Percentiles rank a stretch among this genome's conserved stretches.
Conservation (phyloP, 1,284 basidiomycete species). For the Peniophora sp. region DNA sequence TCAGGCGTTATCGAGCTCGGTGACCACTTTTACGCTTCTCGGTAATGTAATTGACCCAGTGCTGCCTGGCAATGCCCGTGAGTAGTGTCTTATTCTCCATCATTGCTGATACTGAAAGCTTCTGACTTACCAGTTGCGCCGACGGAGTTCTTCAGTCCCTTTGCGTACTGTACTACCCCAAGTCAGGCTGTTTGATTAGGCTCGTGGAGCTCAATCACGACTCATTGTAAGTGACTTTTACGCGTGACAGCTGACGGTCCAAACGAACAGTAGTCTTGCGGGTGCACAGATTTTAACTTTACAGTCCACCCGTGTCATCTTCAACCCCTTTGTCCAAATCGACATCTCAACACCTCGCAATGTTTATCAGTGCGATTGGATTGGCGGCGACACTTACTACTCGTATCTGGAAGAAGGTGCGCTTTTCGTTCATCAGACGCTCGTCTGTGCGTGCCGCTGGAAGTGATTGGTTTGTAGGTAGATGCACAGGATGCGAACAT, state of each 20-base stretch:
- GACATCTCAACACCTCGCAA: constrained; percentile 17
- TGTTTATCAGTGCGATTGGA: constrained; percentile 46
- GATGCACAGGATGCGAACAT: no score
- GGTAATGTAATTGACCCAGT: no score
- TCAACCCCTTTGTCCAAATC: background rate
- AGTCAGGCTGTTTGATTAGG: constrained; percentile 51
- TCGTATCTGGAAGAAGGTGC: constrained; percentile 48
- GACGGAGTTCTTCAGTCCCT: constrained; percentile 44
- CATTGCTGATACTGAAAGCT: background rate
- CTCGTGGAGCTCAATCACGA: constrained; percentile 11
- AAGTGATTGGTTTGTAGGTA: constrained; percentile 53
- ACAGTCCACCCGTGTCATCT: constrained; percentile 32
- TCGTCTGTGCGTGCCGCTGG: constrained; percentile 29
- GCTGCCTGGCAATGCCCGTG: no score
- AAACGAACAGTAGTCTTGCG: constrained; percentile 46
- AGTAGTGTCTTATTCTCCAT: background rate
- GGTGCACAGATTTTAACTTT: constrained; percentile 49
- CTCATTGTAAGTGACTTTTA: background rate
- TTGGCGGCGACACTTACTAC: constrained; percentile 41
- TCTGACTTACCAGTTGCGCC: constrained; percentile 30
- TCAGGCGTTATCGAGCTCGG: no score
- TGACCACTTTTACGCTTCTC: no score
- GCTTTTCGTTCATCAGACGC: constrained; percentile 4
- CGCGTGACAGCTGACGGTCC: constrained; percentile 22
- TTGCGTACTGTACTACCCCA: constrained; percentile 38